Evolutionary conservation across 1,139 yeast species (phyloP).

Genomic region (Magnusiomyces paraingens): DNA sequence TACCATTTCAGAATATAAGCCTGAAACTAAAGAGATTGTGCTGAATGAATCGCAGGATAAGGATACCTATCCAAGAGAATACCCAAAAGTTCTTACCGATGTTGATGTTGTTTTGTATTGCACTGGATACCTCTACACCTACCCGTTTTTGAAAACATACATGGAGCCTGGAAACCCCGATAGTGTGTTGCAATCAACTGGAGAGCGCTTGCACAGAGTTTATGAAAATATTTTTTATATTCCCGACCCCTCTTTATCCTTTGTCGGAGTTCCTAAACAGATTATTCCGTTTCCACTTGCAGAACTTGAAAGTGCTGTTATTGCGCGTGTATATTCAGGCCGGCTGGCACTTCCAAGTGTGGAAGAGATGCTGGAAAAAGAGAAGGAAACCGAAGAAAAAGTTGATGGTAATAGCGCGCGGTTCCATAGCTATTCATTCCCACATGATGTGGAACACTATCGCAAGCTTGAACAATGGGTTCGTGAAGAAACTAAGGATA

Average conservation of each 20-base stretch:
- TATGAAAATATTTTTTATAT: constrained; percentile 49
- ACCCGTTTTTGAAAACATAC: constrained; percentile 38
- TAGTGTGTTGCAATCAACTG: constrained; percentile 33
- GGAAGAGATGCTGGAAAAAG: constrained; percentile 38
- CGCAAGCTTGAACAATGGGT: constrained; percentile 38
- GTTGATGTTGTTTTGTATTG: constrained; percentile 54
- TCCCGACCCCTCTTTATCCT: constrained; percentile 51
- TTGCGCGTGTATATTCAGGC: constrained; percentile 50
- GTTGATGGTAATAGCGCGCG: constrained; percentile 32
- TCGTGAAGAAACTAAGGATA: constrained; percentile 15
- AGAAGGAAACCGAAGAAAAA: constrained; percentile 27
- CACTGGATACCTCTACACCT: constrained; percentile 53
- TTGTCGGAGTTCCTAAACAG: constrained; percentile 46
- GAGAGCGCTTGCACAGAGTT: constrained; percentile 43
- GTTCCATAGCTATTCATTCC: constrained; percentile 43
- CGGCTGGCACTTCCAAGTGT: constrained; percentile 41
- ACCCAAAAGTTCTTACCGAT: constrained; percentile 24
- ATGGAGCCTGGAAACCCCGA: constrained; percentile 15
- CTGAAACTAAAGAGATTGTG: constrained; percentile 30
- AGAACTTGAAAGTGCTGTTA: constrained; percentile 52
- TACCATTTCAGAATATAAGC: constrained; percentile 35
- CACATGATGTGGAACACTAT: constrained; percentile 45
- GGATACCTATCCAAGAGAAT: too few relatives aligned
- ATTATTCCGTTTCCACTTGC: constrained; percentile 55
- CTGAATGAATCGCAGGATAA: constrained; percentile 21